These are phyloP conservation scores for Colletotrichum tropicicola DNA, from an alignment of 2,329 filamentous ascomycete species.

Conservation along the genomic window DNA sequence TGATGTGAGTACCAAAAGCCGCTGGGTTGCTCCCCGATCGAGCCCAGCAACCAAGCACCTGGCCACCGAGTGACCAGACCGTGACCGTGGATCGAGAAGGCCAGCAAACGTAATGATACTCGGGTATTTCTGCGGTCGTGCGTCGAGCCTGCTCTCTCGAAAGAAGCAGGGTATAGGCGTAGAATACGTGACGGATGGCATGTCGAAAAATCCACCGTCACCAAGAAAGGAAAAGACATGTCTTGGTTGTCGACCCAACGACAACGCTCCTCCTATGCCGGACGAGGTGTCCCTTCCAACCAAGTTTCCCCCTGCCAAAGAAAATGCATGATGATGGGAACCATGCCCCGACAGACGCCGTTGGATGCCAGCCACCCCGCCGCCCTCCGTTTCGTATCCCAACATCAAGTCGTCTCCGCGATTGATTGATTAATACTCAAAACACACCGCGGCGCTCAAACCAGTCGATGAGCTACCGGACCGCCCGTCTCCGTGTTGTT, in stretches of 20 bases:
- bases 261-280: conserved; percentile 25
- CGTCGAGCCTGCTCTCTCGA: conserved; percentile 24
- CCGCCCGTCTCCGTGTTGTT: too few relatives aligned
- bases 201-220: conserved; percentile 24
- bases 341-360: conserved; percentile 26
- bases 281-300: conserved; percentile 22
- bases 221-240: conserved; percentile 10
- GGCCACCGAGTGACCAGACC: not conserved
- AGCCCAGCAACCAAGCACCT: not conserved
- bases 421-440: conserved; percentile 31
- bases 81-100: not conserved
- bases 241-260: conserved; percentile 24
- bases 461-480: conserved; percentile 28
- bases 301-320: conserved; percentile 15
- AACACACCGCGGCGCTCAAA: conserved; percentile 28
- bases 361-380: conserved; percentile 29
- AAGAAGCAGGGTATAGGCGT: conserved; percentile 27
- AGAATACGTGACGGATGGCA: conserved; percentile 27
- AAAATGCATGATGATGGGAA: conserved; percentile 23
- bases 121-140: conserved; percentile 30
- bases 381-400: conserved; percentile 28
- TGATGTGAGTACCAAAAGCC: conserved; percentile 24
- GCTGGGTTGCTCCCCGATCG: not conserved
- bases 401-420: conserved; percentile 31
- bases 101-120: conserved; percentile 20